Conservation (phyloP, 371 early-diverging fungal genomes). For the Phascolomyces articulosus region DNA sequence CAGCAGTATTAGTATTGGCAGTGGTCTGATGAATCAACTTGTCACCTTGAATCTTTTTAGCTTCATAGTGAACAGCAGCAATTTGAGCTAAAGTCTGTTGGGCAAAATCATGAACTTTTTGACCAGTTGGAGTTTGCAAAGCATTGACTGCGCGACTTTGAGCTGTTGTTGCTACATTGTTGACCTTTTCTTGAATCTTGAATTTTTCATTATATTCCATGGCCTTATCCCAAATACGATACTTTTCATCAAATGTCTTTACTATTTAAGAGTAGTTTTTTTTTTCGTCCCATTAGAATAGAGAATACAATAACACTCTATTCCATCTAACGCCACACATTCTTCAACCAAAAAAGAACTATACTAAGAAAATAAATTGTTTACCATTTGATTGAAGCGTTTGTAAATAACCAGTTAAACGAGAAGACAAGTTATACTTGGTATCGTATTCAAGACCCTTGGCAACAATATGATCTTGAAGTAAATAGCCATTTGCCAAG, state of each 20-base stretch:
- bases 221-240: conserved; percentile 60
- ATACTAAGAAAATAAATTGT: not conserved
- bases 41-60: conserved; percentile 48
- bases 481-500: conserved; percentile 63
- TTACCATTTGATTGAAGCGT: conserved; percentile 39
- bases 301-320: not conserved
- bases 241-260: conserved; percentile 60
- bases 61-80: conserved; percentile 64
- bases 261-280: conserved; percentile 21
- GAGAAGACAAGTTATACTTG: conserved; percentile 51
- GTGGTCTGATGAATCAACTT: conserved; percentile 2
- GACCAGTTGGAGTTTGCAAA: conserved; percentile 63
- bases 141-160: conserved; percentile 51
- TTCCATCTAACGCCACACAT: not conserved
- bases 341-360: not conserved
- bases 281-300: not conserved
- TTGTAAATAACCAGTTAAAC: conserved; percentile 30
- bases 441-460: conserved; percentile 62
- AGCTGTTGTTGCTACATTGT: conserved; percentile 49
- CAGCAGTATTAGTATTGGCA: conserved; percentile 6
- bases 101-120: conserved; percentile 56
- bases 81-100: conserved; percentile 55
- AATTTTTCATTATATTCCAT: conserved; percentile 57
- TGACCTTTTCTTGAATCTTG: conserved; percentile 62
- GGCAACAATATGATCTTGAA: conserved; percentile 63